Percentiles rank a stretch among this genome's conserved stretches.
Evolutionary conservation across 768 basidiomycete species (phyloP).

Genomic region (Peribolospora baueri): DNA sequence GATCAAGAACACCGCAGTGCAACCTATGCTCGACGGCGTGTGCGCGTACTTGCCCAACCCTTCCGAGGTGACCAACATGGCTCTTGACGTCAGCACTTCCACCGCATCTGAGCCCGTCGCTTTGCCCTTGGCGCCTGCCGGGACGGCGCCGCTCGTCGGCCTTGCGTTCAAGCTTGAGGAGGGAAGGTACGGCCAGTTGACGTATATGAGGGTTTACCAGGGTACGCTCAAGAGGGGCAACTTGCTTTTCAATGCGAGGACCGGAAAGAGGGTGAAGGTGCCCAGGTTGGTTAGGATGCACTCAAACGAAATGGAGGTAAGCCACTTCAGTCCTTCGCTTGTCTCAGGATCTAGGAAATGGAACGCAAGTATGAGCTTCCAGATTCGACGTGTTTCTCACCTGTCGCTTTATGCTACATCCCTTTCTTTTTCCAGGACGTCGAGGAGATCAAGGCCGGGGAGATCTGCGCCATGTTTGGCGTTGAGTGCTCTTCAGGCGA

Average conservation of each 20-base stretch:
- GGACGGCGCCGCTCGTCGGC: slow-evolving; percentile 58
- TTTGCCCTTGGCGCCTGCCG: slow-evolving; percentile 41
- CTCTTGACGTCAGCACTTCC: slow-evolving; percentile 46
- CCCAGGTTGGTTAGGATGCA: slow-evolving; percentile 93
- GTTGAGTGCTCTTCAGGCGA: slow-evolving; percentile 95
- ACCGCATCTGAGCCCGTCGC: slow-evolving; percentile 36
- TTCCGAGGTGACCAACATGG: slow-evolving; percentile 46
- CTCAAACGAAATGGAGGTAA: slow-evolving; percentile 93
- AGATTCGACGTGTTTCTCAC: neutral
- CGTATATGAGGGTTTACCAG: slow-evolving; percentile 95
- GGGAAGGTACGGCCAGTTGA: slow-evolving; percentile 85
- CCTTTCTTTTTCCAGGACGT: slow-evolving; percentile 39
- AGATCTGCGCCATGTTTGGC: slow-evolving; percentile 98
- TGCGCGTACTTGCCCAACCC: slow-evolving; percentile 88
- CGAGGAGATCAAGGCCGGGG: slow-evolving; percentile 76
- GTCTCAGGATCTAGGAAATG: neutral
- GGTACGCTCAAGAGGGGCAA: slow-evolving; percentile 67
- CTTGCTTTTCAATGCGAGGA: slow-evolving; percentile 70
- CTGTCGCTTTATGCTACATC: neutral
- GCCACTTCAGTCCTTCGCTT: slow-evolving; percentile 8
- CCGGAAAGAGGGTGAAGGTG: slow-evolving; percentile 92
- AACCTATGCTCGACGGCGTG: slow-evolving; percentile 79
- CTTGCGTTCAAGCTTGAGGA: slow-evolving; percentile 98
- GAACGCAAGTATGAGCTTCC: neutral
- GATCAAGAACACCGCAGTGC: slow-evolving; percentile 88